Conservation (phyloP, 495 filamentous ascomycete species). For the Xeromyces bisporus region DNA sequence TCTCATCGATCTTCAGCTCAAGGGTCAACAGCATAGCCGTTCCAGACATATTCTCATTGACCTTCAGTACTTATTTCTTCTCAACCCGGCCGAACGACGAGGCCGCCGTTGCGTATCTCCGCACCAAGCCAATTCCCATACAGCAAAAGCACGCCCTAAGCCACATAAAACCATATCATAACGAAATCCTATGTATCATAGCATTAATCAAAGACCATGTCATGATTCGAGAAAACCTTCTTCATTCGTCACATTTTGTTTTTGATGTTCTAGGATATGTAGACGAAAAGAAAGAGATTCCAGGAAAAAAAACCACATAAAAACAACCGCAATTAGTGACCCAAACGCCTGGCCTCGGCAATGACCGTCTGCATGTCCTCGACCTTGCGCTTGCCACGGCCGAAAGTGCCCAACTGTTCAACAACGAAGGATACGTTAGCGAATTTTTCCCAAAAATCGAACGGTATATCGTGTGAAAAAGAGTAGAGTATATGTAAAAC, state of each 20-base stretch:
- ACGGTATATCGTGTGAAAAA: not conserved
- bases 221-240: not conserved
- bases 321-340: conserved; percentile 45
- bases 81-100: too few species aligned
- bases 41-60: too few species aligned
- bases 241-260: conserved; percentile 2
- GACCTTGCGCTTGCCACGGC: conserved; percentile 95
- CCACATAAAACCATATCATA: too few species aligned
- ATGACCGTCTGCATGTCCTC: conserved; percentile 96
- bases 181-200: too few species aligned
- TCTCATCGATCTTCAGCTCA: too few species aligned
- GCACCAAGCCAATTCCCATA: too few species aligned
- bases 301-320: too few species aligned
- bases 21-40: too few species aligned
- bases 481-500: not conserved
- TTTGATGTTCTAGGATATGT: conserved; percentile 9
- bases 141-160: too few species aligned
- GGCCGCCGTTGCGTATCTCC: too few species aligned
- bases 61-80: too few species aligned
- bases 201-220: too few species aligned
- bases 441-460: not conserved
- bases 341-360: conserved; percentile 74
- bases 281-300: conserved; percentile 8
- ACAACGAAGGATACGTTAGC: conserved; percentile 6
- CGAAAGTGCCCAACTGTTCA: conserved; percentile 78